Base-by-base conservation (phyloP, 2,329 filamentous ascomycete species). In the Neocatenulostroma microsporum region DNA sequence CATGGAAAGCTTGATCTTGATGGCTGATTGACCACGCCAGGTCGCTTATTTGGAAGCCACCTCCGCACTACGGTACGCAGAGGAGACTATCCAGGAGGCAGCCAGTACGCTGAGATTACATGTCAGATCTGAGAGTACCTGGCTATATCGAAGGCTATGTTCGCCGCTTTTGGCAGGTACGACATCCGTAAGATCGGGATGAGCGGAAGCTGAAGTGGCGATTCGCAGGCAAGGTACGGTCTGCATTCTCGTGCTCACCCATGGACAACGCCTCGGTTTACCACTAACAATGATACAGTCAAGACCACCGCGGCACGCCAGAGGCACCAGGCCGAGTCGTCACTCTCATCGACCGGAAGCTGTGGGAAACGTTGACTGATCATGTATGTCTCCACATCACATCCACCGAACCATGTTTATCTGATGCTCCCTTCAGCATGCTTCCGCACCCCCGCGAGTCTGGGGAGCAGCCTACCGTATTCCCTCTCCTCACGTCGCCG, bases 11-110 rank as follows among this genome's bases (percentile, higher is more conserved):
- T 20, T 36, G 23, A 20, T 27, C n/a, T 8, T 34, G n/a, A n/a
- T n/a, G 23, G 37, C 45, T 52, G 15, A 45, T n/a, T 31, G 24
- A n/a, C 19, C 6, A 14, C 21, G 12, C 24, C 46, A 91, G 89
- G 66, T 94, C 87, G 61, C 67, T 98, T 59, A 95, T 98, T 53
- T 98, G 88, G 88, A 98, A 96, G 62, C 89, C 91, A 39, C 91
- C 91, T 44, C 91, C 91, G 49, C 84, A 94, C 59, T 95, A 83
- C 60, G 89, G 89, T 95, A 80, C 10, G 14, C 24, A 33, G n/a
- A n/a, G n/a, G n/a, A n/a, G n/a, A n/a, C n/a, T n/a, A n/a, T n/a
- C n/a, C n/a, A n/a, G n/a, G n/a, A n/a, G n/a, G n/a, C n/a, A n/a
- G n/a, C n/a, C n/a, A n/a, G n/a, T n/a, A n/a, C n/a, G n/a, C n/a